phyloP scores from a whole-genome alignment of 2,329 filamentous ascomycete genomes.

The Hyphodiscus sp. region DNA sequence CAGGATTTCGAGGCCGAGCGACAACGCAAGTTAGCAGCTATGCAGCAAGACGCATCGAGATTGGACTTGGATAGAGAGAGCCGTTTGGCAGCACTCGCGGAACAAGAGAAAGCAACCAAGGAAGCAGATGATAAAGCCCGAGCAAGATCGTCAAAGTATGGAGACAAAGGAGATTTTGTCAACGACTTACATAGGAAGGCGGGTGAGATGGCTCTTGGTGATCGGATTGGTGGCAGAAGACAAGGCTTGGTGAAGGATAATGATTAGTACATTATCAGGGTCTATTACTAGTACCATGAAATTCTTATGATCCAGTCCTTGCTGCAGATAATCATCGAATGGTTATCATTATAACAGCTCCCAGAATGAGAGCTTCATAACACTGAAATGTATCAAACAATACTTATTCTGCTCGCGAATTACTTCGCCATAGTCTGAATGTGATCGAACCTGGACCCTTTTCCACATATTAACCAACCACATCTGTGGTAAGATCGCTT shows the following conservation, averaged over 20 bases:
- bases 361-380: not conserved
- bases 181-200: slow-evolving; percentile 56
- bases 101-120: slow-evolving; percentile 55
- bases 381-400: not conserved
- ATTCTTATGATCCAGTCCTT: not conserved
- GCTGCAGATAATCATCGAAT: not conserved
- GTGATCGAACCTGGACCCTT: not conserved
- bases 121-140: slow-evolving; percentile 62
- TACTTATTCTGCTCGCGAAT: not conserved
- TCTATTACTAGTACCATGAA: not conserved
- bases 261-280: slow-evolving; percentile 13
- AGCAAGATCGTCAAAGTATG: slow-evolving; percentile 51
- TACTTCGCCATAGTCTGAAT: not conserved
- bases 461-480: not conserved
- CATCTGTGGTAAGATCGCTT: not conserved
- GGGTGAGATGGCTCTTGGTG: slow-evolving; percentile 43
- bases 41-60: slow-evolving; percentile 64
- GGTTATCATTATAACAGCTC: not conserved
- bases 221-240: slow-evolving; percentile 44
- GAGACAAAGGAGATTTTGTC: slow-evolving; percentile 58
- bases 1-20: slow-evolving; percentile 46
- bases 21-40: slow-evolving; percentile 63
- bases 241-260: slow-evolving; percentile 42
- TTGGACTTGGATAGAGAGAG: slow-evolving; percentile 65
- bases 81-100: slow-evolving; percentile 60